These are phyloP conservation scores for Teratosphaeria viscida DNA, from an alignment of 2,329 filamentous ascomycete genomes.

Conservation along the genomic window DNA sequence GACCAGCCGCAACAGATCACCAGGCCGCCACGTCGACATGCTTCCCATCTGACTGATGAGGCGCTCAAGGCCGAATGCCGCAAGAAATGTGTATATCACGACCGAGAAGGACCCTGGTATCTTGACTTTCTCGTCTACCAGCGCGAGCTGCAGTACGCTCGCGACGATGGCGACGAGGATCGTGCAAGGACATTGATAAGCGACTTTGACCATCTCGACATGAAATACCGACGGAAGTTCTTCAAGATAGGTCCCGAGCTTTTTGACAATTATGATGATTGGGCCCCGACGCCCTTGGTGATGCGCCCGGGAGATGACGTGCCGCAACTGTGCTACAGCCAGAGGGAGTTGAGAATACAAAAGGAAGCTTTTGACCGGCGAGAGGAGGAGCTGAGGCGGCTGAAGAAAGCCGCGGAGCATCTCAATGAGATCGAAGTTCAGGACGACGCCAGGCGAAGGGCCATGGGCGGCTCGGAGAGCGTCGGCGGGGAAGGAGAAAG, in stretches of 20 bases:
- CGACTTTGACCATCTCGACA: background rate
- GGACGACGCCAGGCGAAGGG: background rate
- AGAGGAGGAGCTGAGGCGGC: background rate
- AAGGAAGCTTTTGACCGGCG: background rate
- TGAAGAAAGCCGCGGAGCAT: background rate
- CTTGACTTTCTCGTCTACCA: background rate
- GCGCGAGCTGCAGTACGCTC: background rate
- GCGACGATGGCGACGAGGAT: background rate
- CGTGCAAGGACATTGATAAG: background rate
- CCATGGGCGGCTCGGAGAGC: background rate
- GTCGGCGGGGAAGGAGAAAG: background rate
- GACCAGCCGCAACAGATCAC: background rate
- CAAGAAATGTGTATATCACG: background rate
- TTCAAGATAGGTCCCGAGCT: background rate
- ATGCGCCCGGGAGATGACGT: background rate
- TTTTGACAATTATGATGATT: background rate
- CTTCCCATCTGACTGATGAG: background rate
- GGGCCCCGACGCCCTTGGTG: background rate
- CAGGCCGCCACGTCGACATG: background rate
- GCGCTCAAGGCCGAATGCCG: background rate
- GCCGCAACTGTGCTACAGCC: background rate
- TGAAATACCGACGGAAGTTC: background rate
- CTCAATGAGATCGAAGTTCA: background rate
- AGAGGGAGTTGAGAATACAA: background rate
- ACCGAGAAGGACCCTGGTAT: background rate